These are phyloP conservation scores for Cryptococcus floricola DNA, from an alignment of 1,284 basidiomycete species.

Conservation along the genomic window DNA sequence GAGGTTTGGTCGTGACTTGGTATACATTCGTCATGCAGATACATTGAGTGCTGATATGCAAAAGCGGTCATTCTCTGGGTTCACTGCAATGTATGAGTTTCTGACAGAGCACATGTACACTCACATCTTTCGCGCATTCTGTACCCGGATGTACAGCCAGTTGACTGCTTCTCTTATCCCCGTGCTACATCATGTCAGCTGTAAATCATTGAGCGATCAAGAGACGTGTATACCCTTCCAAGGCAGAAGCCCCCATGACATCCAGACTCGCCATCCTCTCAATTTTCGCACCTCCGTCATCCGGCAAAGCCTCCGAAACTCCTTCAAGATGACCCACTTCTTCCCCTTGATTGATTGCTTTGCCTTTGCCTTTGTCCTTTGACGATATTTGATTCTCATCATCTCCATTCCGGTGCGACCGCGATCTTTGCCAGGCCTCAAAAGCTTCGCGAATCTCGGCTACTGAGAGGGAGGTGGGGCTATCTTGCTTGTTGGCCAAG, in stretches of 20 bases:
- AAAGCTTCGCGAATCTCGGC: slow-evolving; percentile 85
- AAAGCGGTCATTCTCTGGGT: neutral
- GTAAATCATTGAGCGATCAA: too few relatives aligned
- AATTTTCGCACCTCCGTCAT: slow-evolving; percentile 55
- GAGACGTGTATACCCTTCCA: slow-evolving; percentile 68
- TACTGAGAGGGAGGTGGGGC: slow-evolving; percentile 68
- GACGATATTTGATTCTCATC: neutral
- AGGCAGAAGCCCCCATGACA: slow-evolving; percentile 81
- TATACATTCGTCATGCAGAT: too few relatives aligned
- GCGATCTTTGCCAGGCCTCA: slow-evolving; percentile 64
- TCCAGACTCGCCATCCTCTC: slow-evolving; percentile 70
- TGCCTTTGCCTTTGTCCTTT: slow-evolving; percentile 14
- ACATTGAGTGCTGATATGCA: too few relatives aligned
- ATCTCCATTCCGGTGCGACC: slow-evolving; percentile 14
- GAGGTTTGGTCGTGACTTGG: too few relatives aligned
- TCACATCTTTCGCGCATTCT: slow-evolving; percentile 68
- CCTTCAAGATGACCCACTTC: neutral
- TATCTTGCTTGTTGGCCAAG: slow-evolving; percentile 90
- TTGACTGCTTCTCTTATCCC: slow-evolving; percentile 85
- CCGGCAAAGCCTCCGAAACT: neutral
- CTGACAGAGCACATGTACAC: slow-evolving; percentile 9
- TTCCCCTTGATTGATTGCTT: slow-evolving; percentile 6
- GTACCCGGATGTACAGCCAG: slow-evolving; percentile 88
- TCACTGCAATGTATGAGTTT: neutral
- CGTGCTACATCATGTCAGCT: slow-evolving; percentile 55